Base-by-base conservation (phyloP, 2,329 filamentous ascomycete species). In the Xylaria multiplex region DNA sequence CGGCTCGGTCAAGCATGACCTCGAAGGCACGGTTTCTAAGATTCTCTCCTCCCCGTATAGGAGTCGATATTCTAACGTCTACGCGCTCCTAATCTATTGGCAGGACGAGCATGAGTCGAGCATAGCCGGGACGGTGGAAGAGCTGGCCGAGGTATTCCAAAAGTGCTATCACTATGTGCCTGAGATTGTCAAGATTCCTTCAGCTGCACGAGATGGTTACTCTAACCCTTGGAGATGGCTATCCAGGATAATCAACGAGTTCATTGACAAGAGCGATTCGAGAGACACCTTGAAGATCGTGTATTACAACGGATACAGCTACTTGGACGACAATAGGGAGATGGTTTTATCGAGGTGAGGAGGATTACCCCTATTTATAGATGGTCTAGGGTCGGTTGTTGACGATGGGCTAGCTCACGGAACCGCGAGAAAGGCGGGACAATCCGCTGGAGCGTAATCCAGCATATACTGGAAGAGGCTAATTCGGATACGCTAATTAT, bases 261-360 rank as follows among this genome's bases (percentile, higher is more conserved):
- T 88, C 73, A 80, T 84, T 53, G 84, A 85, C 62, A 81, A 83
- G 30, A 79, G 80, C 45, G 85, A 88, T 67, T 81, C 83, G 58
- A 82, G 86, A 46, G 85, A 88, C 70, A 82, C 85, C 22, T 74
- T 88, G 62, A 88, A 88, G 71, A 83, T 88, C 62, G 81, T 88
- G 53, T 88, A 86, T 73, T 88, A 88, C 70, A 83, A 81, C 14
- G 86, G 86, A 6, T 80, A 84, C 62, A 86, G 82, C 46, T 85
- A 83, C 69, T 77, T 88, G 30, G 84, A 88, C 69, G 80, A 79
- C 6, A 83, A 87, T 62, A 79, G 85, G 50, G 84, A 88, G 69
- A 87, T 88, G 84, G 80, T 87, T 37, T 77, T 88, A 46, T 81
- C 85, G 49, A 88, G 85, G 86, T 87, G 75, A 65, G 79, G 45